A percentile compares a stretch with the other conserved stretches of the same genome.
These are phyloP conservation scores for Neurospora africana DNA, from an alignment of 495 filamentous ascomycete species.

Conservation along the genomic window DNA sequence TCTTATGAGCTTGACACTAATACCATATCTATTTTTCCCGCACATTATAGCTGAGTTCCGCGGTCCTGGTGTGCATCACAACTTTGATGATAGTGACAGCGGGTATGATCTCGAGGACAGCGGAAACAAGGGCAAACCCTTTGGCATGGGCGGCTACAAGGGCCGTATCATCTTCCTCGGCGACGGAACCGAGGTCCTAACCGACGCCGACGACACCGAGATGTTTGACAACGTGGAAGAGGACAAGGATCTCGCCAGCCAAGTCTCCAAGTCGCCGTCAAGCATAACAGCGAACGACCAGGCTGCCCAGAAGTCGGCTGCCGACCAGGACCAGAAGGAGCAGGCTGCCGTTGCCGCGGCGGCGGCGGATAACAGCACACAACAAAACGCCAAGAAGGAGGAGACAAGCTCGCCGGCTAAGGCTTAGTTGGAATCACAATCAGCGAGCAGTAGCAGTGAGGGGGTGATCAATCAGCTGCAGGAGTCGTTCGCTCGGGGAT, in stretches of 20 bases:
- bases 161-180: slow-evolving; percentile 88
- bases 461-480: background rate
- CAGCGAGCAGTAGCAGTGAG: background rate
- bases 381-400: background rate
- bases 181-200: slow-evolving; percentile 82
- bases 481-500: background rate
- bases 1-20: slow-evolving; percentile 13
- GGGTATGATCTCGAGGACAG: slow-evolving; percentile 71
- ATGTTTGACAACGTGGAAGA: slow-evolving; percentile 87
- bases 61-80: slow-evolving; percentile 79
- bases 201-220: slow-evolving; percentile 76
- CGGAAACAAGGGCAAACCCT: slow-evolving; percentile 26
- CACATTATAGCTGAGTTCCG: slow-evolving; percentile 75
- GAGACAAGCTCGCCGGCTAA: background rate
- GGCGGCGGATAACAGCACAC: background rate
- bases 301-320: background rate
- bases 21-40: slow-evolving; percentile 12
- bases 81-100: slow-evolving; percentile 85
- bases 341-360: background rate
- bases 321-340: slow-evolving; percentile 1
- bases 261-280: slow-evolving; percentile 35
- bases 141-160: slow-evolving; percentile 51
- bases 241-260: slow-evolving; percentile 59
- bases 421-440: background rate
- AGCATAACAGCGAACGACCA: background rate